These are phyloP conservation scores for Boechera retrofracta DNA, from an alignment of 345 rosid species.

Conservation along the genomic window DNA sequence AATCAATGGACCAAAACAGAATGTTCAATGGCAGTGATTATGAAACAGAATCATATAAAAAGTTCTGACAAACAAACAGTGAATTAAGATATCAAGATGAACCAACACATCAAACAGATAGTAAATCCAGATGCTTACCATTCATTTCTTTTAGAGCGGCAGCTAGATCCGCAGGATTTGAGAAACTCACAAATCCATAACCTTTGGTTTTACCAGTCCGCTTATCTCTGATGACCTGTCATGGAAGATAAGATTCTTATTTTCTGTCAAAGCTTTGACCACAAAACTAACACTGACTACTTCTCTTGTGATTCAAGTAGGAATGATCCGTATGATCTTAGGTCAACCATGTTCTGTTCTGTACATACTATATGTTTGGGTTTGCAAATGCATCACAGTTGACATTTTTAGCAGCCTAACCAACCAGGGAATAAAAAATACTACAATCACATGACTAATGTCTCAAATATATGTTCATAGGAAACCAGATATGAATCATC, in stretches of 20 bases:
- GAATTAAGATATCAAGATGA: neutral
- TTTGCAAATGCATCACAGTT: conserved; percentile 17
- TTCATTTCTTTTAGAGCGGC: conserved; percentile 96
- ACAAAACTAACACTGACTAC: neutral
- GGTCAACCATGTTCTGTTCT: conserved; percentile 14
- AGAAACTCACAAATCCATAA: conserved; percentile 96
- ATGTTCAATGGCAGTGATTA: neutral
- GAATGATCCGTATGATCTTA: conserved; percentile 3
- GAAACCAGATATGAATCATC: conserved; percentile 7
- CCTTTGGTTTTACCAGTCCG: conserved; percentile 98
- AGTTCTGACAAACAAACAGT: neutral
- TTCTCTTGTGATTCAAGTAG: neutral
- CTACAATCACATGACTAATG: neutral
- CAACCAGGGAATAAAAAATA: conserved; percentile 3
- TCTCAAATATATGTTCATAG: conserved; percentile 4
- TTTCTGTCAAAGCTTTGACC: conserved; percentile 1
- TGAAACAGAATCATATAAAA: conserved; percentile 15
- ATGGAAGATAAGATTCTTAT: neutral
- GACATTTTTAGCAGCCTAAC: conserved; percentile 38
- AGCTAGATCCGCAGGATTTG: conserved; percentile 83
- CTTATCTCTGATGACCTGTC: conserved; percentile 94
- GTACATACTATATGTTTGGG: neutral
- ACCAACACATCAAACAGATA: conserved; percentile 17
- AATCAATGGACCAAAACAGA: conserved; percentile 4
- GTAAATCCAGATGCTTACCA: conserved; percentile 51